Conservation (phyloP, 306 rosid species). For the Erythrophleum fordii region DNA sequence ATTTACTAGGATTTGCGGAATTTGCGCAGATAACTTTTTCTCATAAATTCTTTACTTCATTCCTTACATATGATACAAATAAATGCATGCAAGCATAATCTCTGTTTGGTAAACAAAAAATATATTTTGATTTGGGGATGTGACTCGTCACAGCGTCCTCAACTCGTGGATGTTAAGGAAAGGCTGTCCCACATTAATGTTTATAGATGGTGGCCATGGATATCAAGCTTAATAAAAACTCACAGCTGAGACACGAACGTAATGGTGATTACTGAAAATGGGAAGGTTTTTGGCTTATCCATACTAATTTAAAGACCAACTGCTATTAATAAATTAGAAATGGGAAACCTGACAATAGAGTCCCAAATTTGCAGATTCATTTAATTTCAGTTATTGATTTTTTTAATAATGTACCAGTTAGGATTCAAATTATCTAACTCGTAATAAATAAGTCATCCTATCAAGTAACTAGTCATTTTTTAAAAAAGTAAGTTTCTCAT, state of each 20-base stretch:
- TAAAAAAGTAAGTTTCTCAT: too few species aligned
- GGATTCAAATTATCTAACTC: too few species aligned
- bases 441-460: too few species aligned
- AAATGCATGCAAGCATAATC: background rate
- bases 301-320: background rate
- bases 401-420: too few species aligned
- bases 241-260: background rate
- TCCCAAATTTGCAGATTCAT: too few species aligned
- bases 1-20: conserved; percentile 40
- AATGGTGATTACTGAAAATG: background rate
- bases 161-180: too few species aligned
- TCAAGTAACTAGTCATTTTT: too few species aligned
- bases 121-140: background rate
- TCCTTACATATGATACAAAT: background rate
- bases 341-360: too few species aligned
- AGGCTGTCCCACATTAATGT: background rate
- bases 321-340: too few species aligned
- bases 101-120: background rate
- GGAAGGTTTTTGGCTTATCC: background rate
- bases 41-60: background rate
- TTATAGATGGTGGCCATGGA: background rate
- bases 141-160: background rate
- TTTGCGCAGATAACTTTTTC: conserved; percentile 35
- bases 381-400: too few species aligned
- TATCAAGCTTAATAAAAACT: background rate